These are phyloP conservation scores for Rhexocercosporidium sp. DNA, from an alignment of 2,329 filamentous ascomycete species.

Conservation along the genomic window DNA sequence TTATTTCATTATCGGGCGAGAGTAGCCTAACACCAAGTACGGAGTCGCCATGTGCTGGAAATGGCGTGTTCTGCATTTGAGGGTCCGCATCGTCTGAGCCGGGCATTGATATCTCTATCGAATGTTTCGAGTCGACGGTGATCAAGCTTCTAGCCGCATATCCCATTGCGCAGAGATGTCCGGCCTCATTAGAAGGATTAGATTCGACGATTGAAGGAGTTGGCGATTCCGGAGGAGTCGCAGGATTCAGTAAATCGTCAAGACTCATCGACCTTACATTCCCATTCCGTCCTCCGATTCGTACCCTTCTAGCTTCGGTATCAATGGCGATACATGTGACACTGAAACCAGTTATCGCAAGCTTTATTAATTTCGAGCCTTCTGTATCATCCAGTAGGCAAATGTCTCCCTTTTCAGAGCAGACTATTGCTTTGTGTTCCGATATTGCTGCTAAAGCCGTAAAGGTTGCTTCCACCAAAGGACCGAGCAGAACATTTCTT, in stretches of 20 bases:
- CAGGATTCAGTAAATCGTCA: constrained; percentile 44
- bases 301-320: constrained; percentile 41
- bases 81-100: constrained; percentile 43
- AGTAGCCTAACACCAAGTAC: constrained; percentile 78
- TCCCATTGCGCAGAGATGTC: constrained; percentile 67
- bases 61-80: constrained; percentile 51
- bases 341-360: constrained; percentile 69
- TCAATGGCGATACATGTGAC: constrained; percentile 48
- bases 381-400: constrained; percentile 81
- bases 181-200: constrained; percentile 39
- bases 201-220: constrained; percentile 26
- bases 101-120: constrained; percentile 65
- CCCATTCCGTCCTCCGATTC: constrained; percentile 46
- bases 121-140: constrained; percentile 76
- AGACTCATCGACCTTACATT: constrained; percentile 57
- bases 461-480: constrained; percentile 83
- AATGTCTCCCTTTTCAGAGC: constrained; percentile 87
- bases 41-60: constrained; percentile 66
- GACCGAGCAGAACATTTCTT: constrained; percentile 84
- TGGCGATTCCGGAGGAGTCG: constrained; percentile 42
- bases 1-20: constrained; percentile 59
- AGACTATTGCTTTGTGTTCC: constrained; percentile 77
- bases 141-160: constrained; percentile 71
- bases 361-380: constrained; percentile 70
- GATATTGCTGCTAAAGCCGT: constrained; percentile 76